Percentiles rank a stretch among this genome's conserved stretches.
These are phyloP conservation scores for Santalum album DNA, from an alignment of 164 flowering plant species.

Conservation along the genomic window DNA sequence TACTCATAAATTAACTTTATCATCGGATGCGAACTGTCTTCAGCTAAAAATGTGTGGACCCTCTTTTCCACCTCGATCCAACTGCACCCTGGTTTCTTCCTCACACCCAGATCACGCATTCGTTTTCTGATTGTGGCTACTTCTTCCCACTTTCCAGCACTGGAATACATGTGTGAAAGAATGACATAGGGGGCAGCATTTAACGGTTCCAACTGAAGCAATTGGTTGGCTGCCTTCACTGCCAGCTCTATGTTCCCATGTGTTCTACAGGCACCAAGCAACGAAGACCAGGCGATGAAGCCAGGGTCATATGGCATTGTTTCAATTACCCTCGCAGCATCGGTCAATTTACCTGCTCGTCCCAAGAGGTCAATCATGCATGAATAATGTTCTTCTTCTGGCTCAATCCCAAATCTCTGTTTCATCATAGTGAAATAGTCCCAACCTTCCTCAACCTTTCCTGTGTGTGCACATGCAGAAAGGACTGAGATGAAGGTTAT, in stretches of 20 bases:
- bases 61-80: conserved; percentile 65
- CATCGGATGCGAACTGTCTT: conserved; percentile 65
- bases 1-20: conserved; percentile 44
- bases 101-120: conserved; percentile 62
- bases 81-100: conserved; percentile 74
- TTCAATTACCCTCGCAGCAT: conserved; percentile 57
- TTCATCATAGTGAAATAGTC: conserved; percentile 46
- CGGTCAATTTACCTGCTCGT: conserved; percentile 62
- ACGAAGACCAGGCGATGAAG: conserved; percentile 50
- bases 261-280: conserved; percentile 72
- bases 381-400: conserved; percentile 60
- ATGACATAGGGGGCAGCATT: conserved; percentile 65
- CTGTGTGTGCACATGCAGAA: conserved; percentile 59
- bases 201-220: conserved; percentile 46
- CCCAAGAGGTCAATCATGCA: conserved; percentile 89
- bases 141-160: conserved; percentile 51
- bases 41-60: conserved; percentile 68
- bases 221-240: conserved; percentile 49
- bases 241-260: conserved; percentile 64
- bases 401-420: conserved; percentile 42
- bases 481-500: conserved; percentile 73
- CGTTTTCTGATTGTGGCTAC: conserved; percentile 31
- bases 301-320: conserved; percentile 59
- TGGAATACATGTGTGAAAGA: conserved; percentile 60
- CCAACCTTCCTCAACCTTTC: conserved; percentile 46